Evolutionary conservation across 352 stramenopile species (phyloP), one percentile per base, ranked within the genome.

Genomic region (Peronospora belbahrii): DNA sequence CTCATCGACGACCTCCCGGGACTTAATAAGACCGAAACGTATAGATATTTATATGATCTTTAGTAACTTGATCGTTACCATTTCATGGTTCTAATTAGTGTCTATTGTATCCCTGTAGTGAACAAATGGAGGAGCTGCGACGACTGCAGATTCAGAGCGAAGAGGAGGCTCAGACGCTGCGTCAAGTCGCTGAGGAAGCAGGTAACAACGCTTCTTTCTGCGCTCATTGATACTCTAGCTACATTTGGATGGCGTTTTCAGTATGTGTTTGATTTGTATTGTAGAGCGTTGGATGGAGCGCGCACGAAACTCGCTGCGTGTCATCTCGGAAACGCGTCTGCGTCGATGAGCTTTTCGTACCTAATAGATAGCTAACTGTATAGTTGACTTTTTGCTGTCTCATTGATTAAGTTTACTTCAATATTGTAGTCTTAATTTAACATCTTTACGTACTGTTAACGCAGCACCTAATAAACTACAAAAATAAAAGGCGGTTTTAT

Each of bases 71-170:
- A n/a, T n/a, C n/a, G n/a, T n/a, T n/a, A n/a, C n/a, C n/a, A n/a
- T n/a, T n/a, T n/a, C 41, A 5, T 22, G 17, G n/a, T 23, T 4
- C 23, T 59, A 5, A 48, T 10, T 2, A 27, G 25, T 43, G 45
- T 38, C 15, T 43, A 11, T 28, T 32, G 25, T 15, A 15, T 42
- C 14, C 15, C 14, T 58, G 17, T 15, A 88, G 78, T 19, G 74
- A 90, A 22, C 81, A 93, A 50, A 66, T 89, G 27, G 81, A 90
- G 45, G 77, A 89, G 45, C 47, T 93, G 30, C 74, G 72, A 17
- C 69, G 62, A 32, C 62, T 93, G 46, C 81, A 93, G 58, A 76
- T 93, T 34, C 62, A 88, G 50, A 89, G 81, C 27, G 81, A 93
- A 27, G 78, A 93, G 51, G 81, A 93, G 56, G 78, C 78, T 1